Evolutionary conservation across 2,329 filamentous ascomycete genomes (phyloP).

Genomic region (Exophiala bonariae): DNA sequence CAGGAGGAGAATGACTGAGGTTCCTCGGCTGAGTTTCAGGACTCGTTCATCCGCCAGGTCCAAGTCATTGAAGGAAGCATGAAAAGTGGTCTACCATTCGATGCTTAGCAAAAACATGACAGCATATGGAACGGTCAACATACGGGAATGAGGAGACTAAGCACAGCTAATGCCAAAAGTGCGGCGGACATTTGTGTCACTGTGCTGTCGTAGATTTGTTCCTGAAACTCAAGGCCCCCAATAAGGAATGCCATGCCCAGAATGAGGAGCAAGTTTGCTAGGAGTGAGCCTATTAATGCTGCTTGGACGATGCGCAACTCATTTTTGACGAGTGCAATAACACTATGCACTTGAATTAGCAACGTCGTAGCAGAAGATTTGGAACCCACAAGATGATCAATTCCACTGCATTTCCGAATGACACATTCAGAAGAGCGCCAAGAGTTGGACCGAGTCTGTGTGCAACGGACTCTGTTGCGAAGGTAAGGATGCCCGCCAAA

Average conservation of each 20-base stretch:
- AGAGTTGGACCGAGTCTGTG: slow-evolving; percentile 71
- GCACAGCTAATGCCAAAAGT: slow-evolving; percentile 75
- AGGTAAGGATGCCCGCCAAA: slow-evolving; percentile 82
- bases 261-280: slow-evolving; percentile 86
- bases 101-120: slow-evolving; percentile 1
- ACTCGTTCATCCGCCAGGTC: slow-evolving; percentile 18
- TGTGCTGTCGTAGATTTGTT: slow-evolving; percentile 89
- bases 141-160: slow-evolving; percentile 76
- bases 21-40: slow-evolving; percentile 35
- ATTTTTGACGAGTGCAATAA: slow-evolving; percentile 74
- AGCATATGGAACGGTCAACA: not conserved
- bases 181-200: slow-evolving; percentile 88
- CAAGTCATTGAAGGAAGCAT: slow-evolving; percentile 52
- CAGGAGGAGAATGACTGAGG: slow-evolving; percentile 76
- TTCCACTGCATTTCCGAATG: slow-evolving; percentile 88
- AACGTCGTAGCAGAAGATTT: not conserved
- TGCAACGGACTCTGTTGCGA: slow-evolving; percentile 86
- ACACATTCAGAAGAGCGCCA: slow-evolving; percentile 84
- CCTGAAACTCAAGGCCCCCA: slow-evolving; percentile 72
- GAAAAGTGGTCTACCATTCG: slow-evolving; percentile 67
- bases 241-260: slow-evolving; percentile 92
- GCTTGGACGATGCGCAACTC: slow-evolving; percentile 88
- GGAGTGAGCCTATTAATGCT: slow-evolving; percentile 84
- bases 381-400: slow-evolving; percentile 58
- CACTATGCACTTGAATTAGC: slow-evolving; percentile 39